These are phyloP conservation scores for Dendrobium officinale DNA, from an alignment of 106 monocot species.

Conservation along the genomic window DNA sequence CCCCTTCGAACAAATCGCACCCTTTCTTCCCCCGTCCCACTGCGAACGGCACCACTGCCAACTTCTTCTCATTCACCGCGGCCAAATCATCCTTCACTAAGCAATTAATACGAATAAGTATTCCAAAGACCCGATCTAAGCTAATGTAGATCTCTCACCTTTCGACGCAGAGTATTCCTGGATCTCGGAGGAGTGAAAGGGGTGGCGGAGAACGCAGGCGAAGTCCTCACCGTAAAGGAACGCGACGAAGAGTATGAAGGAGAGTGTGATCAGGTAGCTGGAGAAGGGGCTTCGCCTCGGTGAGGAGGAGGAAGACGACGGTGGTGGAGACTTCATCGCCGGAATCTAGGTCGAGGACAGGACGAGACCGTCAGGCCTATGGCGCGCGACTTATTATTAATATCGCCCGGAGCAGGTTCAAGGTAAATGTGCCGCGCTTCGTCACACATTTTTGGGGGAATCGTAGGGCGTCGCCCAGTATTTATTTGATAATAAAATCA, in stretches of 20 bases:
- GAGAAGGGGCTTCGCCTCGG: slow-evolving; percentile 10
- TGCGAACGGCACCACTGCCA: slow-evolving; percentile 30
- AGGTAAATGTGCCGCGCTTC: too few species aligned
- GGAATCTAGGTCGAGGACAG: background rate
- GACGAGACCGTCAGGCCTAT: background rate
- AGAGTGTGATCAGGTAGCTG: slow-evolving; percentile 24
- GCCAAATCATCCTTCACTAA: slow-evolving; percentile 20
- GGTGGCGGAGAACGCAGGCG: slow-evolving; percentile 15
- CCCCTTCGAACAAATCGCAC: slow-evolving; percentile 48
- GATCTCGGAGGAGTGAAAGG: background rate
- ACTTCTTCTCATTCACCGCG: slow-evolving; percentile 2
- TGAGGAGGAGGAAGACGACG: slow-evolving; percentile 5
- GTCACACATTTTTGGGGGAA: too few species aligned
- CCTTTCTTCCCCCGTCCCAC: slow-evolving; percentile 20
- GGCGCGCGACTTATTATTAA: background rate
- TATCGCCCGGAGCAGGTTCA: background rate
- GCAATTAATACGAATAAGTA: background rate
- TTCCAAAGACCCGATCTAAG: background rate
- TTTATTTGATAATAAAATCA: too few species aligned
- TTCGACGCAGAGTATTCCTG: background rate
- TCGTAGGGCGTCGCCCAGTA: too few species aligned
- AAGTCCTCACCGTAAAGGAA: slow-evolving; percentile 46
- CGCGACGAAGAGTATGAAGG: slow-evolving; percentile 33
- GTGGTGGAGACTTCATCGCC: slow-evolving; percentile 1
- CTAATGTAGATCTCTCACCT: background rate